Percentiles rank a stretch among this genome's conserved stretches.
phyloP scores from a whole-genome alignment of 1,284 basidiomycete species.

The Ganoderma resinaceum region DNA sequence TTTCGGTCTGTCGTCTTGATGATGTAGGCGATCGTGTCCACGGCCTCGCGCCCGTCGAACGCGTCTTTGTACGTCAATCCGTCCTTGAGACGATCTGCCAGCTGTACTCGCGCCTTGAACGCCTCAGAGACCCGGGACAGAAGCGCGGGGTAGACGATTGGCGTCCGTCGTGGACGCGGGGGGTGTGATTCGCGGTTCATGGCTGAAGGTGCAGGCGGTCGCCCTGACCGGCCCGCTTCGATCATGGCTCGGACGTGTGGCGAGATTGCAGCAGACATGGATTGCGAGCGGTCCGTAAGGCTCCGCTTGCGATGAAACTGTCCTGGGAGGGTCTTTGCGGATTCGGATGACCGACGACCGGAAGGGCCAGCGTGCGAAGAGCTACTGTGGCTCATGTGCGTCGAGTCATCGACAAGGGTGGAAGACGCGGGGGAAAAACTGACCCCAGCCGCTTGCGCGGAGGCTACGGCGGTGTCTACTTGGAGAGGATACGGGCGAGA shows the following conservation, averaged over 20 bases:
- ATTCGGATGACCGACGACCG: constrained; percentile 62
- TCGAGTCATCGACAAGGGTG: constrained; percentile 53
- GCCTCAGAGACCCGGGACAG: constrained; percentile 95
- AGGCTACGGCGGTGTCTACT: constrained; percentile 52
- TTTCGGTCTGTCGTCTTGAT: constrained; percentile 99
- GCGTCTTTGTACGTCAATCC: constrained; percentile 96
- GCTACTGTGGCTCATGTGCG: constrained; percentile 29
- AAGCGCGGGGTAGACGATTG: constrained; percentile 92
- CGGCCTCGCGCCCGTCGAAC: constrained; percentile 97
- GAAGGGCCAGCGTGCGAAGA: constrained; percentile 22
- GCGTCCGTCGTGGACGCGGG: constrained; percentile 55
- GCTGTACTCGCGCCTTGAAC: constrained; percentile 83
- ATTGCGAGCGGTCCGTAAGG: constrained; percentile 73
- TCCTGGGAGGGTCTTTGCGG: constrained; percentile 55
- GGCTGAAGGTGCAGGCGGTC: constrained; percentile 44
- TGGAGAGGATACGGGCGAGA: constrained; percentile 54
- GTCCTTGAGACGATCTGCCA: constrained; percentile 89
- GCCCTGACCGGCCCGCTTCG: constrained; percentile 41
- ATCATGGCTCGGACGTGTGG: constrained; percentile 43
- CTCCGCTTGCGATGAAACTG: constrained; percentile 61
- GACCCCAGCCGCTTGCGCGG: constrained; percentile 42
- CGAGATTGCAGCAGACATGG: constrained; percentile 64
- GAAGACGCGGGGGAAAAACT: constrained; percentile 63
- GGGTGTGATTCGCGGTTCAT: constrained; percentile 58
- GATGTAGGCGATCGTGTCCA: constrained; percentile 96